Conservation (phyloP, 2,329 filamentous ascomycete genomes). For the Clonostachys rhizophaga region DNA sequence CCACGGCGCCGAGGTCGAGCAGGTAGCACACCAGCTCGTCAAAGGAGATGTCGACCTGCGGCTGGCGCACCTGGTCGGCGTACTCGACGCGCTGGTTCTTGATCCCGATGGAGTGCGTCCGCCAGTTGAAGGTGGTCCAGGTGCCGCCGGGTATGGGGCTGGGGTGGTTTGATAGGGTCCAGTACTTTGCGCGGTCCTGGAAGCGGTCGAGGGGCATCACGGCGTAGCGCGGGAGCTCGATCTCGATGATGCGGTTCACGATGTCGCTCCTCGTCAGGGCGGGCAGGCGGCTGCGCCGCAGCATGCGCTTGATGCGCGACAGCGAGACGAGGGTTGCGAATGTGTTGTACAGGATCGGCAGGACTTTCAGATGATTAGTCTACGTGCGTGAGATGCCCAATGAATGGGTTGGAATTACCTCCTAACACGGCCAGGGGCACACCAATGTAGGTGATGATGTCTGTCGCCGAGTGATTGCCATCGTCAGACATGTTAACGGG, state of each 20-base stretch:
- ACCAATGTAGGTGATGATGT: constrained; percentile 52
- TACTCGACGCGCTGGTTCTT: constrained; percentile 62
- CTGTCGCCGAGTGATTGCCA: constrained; percentile 24
- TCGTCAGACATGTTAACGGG: constrained; percentile 18
- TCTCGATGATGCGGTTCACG: constrained; percentile 61
- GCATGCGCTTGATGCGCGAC: constrained; percentile 54
- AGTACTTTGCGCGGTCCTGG: constrained; percentile 49
- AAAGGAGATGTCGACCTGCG: constrained; percentile 48
- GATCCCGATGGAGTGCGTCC: constrained; percentile 54
- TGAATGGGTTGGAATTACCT: constrained; percentile 7
- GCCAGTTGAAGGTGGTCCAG: constrained; percentile 65
- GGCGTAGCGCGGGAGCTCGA: constrained; percentile 60
- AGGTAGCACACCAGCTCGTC: constrained; percentile 58
- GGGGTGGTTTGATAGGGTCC: constrained; percentile 45
- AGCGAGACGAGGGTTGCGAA: constrained; percentile 54
- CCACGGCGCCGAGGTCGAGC: constrained; percentile 58
- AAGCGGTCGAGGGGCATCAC: constrained; percentile 56
- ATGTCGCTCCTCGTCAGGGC: constrained; percentile 59
- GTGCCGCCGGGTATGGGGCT: constrained; percentile 53
- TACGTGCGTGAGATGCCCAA: background rate
- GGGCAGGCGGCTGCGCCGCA: constrained; percentile 49
- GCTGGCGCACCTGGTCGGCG: constrained; percentile 47
- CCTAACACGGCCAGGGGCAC: constrained; percentile 55
- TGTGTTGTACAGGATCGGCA: constrained; percentile 64
- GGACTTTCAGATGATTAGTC: constrained; percentile 25